Base-by-base conservation (phyloP, 2,329 filamentous ascomycete species). In the Pseudogymnoascus verrucosus region DNA sequence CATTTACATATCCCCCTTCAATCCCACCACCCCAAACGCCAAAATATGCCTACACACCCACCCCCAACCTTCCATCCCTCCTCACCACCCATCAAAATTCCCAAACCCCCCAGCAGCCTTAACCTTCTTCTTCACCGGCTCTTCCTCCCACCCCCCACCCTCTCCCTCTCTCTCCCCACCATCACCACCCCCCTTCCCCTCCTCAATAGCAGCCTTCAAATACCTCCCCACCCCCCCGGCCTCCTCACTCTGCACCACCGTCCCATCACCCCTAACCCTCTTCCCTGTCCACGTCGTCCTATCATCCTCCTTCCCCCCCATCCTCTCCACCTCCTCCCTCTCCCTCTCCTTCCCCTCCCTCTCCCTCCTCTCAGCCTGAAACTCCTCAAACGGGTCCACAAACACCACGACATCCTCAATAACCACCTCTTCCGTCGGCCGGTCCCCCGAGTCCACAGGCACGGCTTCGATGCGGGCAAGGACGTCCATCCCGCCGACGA, bases 241-340 rank as follows among this genome's bases (percentile, higher is more conserved):
- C 12, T 75, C 74, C 28, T 76, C 76, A 12, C 72, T 74, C 28
- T 74, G 73, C 1, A 82, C 81, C 1, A 85, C 79, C 0, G 80
- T 84, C 0, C 86, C 89, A 70, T 89, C 85, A 1, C 79, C 82
- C 26, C 92, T 81, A 60, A 99, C 85, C 42, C 93, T 81, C 78
- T 98, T 99, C 3, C 95, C 95, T 2, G 95, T 98, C 95, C 95
- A 99, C 2, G 95, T 99, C 1, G 90, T 88, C 73, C 85, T 86
- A 71, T 98, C 92, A 71, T 97, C 93, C 62, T 96, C 93, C 1
- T 87, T 89, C 2, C 89, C 90, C 28, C 90, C 91, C 62, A 80
- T 78, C 64, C 79, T 78, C 71, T 80, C 79, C 10, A 90, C 79
- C 68, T 88, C 84, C 65, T 87, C 87, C 65, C 84, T 82, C 63